Conservation (phyloP, 805 yeast genomes). For the Kodamaea restingae region DNA sequence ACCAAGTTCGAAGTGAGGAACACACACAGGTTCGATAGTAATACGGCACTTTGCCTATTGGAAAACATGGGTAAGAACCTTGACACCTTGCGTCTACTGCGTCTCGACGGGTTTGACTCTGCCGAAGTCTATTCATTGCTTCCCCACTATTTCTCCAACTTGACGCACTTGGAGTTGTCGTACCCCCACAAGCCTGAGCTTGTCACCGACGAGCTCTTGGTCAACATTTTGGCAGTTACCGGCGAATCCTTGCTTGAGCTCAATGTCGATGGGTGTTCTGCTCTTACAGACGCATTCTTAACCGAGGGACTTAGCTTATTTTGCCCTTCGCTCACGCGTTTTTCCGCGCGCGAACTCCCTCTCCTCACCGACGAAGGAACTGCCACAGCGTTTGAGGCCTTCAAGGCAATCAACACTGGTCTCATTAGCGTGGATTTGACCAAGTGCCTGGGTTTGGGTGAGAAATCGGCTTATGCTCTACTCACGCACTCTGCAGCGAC, state of each 20-base stretch:
- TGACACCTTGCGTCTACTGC: conserved; percentile 53
- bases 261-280: conserved; percentile 68
- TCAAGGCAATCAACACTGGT: conserved; percentile 49
- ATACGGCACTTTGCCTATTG: conserved; percentile 57
- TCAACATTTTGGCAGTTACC: conserved; percentile 53
- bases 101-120: conserved; percentile 69
- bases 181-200: conserved; percentile 65
- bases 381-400: conserved; percentile 51
- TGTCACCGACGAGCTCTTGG: conserved; percentile 62
- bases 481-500: conserved; percentile 62
- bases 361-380: conserved; percentile 70
- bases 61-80: conserved; percentile 54
- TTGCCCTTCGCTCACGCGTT: conserved; percentile 50
- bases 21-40: conserved; percentile 78
- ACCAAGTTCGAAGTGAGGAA: conserved; percentile 61
- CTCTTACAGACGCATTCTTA: conserved; percentile 61
- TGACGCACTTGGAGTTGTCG: conserved; percentile 60
- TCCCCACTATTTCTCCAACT: conserved; percentile 54
- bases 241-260: conserved; percentile 61
- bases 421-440: conserved; percentile 56
- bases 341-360: conserved; percentile 59
- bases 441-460: conserved; percentile 64
- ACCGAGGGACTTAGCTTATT: conserved; percentile 56
- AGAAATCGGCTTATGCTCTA: conserved; percentile 56
- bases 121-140: conserved; percentile 56